phyloP scores from a whole-genome alignment of 306 rosid genomes.

The Begonia fuchsioides region DNA sequence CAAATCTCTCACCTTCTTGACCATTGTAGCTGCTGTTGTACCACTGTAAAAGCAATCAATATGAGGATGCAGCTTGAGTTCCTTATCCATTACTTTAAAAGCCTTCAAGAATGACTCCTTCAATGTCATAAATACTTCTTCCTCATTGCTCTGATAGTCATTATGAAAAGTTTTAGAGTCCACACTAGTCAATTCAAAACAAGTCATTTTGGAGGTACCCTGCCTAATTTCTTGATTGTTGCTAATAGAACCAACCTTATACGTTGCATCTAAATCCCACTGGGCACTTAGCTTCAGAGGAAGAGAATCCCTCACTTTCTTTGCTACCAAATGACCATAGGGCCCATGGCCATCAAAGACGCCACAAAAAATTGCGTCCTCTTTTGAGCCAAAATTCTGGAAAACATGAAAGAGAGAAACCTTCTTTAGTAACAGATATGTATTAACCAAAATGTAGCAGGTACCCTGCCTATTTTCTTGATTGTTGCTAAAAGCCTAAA shows the following conservation, averaged over 20 bases:
- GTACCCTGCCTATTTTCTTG: no score
- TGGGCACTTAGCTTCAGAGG: constrained; percentile 45
- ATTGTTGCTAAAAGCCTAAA: no score
- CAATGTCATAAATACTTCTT: constrained; percentile 20
- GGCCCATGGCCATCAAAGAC: constrained; percentile 84
- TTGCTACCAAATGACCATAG: constrained; percentile 75
- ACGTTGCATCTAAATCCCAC: constrained; percentile 32
- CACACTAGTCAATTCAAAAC: no score
- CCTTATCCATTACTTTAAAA: constrained; percentile 47
- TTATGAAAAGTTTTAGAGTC: no score
- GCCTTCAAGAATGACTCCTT: constrained; percentile 54
- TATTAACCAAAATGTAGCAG: no score
- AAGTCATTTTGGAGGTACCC: no score
- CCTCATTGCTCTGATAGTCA: no score
- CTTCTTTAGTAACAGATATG: no score
- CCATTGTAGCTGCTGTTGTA: constrained; percentile 60
- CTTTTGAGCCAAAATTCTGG: constrained; percentile 74
- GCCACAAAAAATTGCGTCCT: constrained; percentile 68
- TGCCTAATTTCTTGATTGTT: no score
- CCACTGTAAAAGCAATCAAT: constrained; percentile 63
- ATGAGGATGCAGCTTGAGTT: constrained; percentile 48
- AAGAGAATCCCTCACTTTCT: constrained; percentile 45
- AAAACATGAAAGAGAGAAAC: not conserved
- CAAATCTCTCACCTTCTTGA: constrained; percentile 48
- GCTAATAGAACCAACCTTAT: no score